Evolutionary conservation across 768 basidiomycete species (phyloP), one percentile per base, ranked within the genome.

Genomic region (Lactifluus hygrophoroides): DNA sequence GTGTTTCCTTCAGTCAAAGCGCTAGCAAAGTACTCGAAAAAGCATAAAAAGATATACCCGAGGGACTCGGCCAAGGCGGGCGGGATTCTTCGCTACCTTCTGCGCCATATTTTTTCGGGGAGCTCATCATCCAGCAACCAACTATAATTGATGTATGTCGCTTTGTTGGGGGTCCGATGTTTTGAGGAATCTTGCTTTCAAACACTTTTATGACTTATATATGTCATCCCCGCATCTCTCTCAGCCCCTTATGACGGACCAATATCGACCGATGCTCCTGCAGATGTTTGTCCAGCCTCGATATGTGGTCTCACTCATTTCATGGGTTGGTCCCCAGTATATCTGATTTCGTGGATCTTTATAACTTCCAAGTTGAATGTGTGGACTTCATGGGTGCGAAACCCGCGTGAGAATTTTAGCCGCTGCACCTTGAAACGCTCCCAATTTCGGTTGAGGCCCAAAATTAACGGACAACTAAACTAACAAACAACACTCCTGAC

Each of bases 71-170:
- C 59, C 27, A 50, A 61, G 40, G 59, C 59, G 25, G 59, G 59
- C 5, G 55, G 54, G 8, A 57, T 61, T 27, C 48, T 61, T 23
- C 37, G 47, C 16, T 61, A 57, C 21, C 59, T 61, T 50, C 43
- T 57, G 8, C 54, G 59, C 38, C 59, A 28, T 2, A 61, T 61
- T 42, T 23, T 43, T 10, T 8, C 21, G 16, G 14, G 42, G 30
- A 38, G 38, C 13, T 14, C 23, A 19, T 13, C 14, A 27, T 25
- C 19, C 23, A 21, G 14, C 23, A 6, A 25, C 25, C 21, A 3
- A 19, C 40, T 40, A 19, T 10, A 40, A 40, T 40, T 19, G 14
- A 19, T 23, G 14, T 8, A 37, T 37, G 13, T 23, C 21, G 16
- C 35, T 23, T 40, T 17, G 19, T 44, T 32, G n/a, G 14, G 14